Base-by-base conservation (phyloP, 176 grass and related monocot species). In the Thinopyrum elongatum region DNA sequence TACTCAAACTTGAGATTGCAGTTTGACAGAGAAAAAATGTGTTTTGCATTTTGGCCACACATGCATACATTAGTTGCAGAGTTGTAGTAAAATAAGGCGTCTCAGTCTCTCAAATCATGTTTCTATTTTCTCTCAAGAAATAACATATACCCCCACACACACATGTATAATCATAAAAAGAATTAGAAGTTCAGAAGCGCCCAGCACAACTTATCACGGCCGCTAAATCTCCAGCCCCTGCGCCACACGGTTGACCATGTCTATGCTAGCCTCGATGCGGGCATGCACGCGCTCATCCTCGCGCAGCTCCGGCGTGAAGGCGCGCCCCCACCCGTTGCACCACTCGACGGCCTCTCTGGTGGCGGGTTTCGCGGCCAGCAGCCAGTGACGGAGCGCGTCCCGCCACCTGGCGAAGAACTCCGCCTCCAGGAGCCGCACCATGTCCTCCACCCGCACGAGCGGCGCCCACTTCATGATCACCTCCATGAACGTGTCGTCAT, bases 381-480 rank as follows among this genome's bases (percentile, higher is more conserved):
- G 78, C 92, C 90, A 91, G 44, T 83, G 79, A 71, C 85, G 63
- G 27, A 97, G 77, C 39, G 88, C 92, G 57, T 79, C n/a, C 65
- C 33, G 68, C 88, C 95, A 97, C 78, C 75, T 82, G 84, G 55
- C 87, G 31, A 94, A 94, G 84, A 97, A 93, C 62, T 94, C 90
- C 21, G 85, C 59, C 53, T 91, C 79, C 25, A 97, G 73, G 53
- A 97, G 60, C 77, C 26, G 75, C 51, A 87, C 95, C 92, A 94
- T 91, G 76, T 88, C 90, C 19, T 74, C 36, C 28, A 34, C 74
- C 35, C 87, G 84, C 57, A 93, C 81, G 2, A 77, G 71, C 36
- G 89, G 64, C 35, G 92, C 86, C 95, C 95, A 97, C 90, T 84
- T 88, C 84, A 51, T 75, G 46, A 93, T 94, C 49, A 93, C 90